A percentile compares a stretch with the other conserved stretches of the same genome.
Evolutionary conservation across 371 early-diverging fungal genomes (phyloP).

Genomic region (Mortierella polycephala): DNA sequence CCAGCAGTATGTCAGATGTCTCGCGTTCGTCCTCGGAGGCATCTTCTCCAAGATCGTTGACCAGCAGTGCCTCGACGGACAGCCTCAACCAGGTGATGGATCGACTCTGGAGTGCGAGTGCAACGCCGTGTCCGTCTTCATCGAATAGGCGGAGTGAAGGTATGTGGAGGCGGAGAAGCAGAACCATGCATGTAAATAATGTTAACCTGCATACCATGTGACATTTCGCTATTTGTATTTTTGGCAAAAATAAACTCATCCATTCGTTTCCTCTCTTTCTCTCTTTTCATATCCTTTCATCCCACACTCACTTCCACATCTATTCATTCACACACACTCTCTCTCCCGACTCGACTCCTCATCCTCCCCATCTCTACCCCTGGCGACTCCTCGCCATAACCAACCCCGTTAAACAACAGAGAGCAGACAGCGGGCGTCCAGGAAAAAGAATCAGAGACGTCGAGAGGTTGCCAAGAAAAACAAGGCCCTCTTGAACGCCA

Average conservation of each 20-base stretch:
- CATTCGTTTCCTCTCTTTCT: too few relatives aligned
- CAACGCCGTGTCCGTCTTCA: not conserved
- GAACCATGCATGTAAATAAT: too few relatives aligned
- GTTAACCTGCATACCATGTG: too few relatives aligned
- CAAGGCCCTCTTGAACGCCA: conserved; percentile 13
- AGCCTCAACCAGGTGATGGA: not conserved
- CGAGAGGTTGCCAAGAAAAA: conserved; percentile 32
- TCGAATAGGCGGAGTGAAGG: not conserved
- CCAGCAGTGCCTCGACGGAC: not conserved
- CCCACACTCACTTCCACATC: too few relatives aligned
- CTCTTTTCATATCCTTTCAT: too few relatives aligned
- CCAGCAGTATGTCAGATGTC: conserved; percentile 1
- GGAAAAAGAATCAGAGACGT: conserved; percentile 32
- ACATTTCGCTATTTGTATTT: too few relatives aligned
- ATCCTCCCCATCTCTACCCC: too few relatives aligned
- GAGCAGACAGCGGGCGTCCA: conserved; percentile 20
- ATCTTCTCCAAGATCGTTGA: not conserved
- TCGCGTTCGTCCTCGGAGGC: not conserved
- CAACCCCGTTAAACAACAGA: conserved; percentile 1
- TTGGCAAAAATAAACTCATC: too few relatives aligned
- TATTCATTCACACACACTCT: too few relatives aligned
- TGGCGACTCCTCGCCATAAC: too few relatives aligned
- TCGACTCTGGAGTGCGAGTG: not conserved
- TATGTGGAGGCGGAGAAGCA: not conserved
- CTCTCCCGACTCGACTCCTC: too few relatives aligned